Conservation (phyloP, 1,139 yeast genomes). For the Geotrichum australiense region DNA sequence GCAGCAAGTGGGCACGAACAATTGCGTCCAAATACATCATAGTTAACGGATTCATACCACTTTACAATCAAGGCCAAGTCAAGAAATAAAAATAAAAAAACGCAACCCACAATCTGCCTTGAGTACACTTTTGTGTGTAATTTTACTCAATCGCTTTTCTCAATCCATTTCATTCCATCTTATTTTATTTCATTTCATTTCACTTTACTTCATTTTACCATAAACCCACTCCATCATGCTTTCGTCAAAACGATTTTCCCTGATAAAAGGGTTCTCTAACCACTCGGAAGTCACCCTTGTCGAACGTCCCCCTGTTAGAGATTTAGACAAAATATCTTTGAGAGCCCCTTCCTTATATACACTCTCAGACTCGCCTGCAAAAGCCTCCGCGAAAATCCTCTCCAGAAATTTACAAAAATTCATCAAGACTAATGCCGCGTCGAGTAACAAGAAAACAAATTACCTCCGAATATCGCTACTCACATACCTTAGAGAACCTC, state of each 20-base stretch:
- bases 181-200: no score
- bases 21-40: no score
- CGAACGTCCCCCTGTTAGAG: neutral
- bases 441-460: conserved; percentile 47
- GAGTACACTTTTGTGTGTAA: neutral
- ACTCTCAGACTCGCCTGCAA: conserved; percentile 1
- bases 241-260: conserved; percentile 1
- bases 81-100: no score
- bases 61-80: no score
- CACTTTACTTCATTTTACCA: neutral
- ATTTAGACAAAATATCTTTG: no score
- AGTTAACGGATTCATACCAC: no score
- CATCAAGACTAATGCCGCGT: neutral
- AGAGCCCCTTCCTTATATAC: conserved; percentile 5
- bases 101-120: no score
- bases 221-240: neutral
- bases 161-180: no score
- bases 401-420: conserved; percentile 1
- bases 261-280: conserved; percentile 2
- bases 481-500: conserved; percentile 47
- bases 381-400: neutral
- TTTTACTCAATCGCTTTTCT: neutral
- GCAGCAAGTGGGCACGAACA: no score
- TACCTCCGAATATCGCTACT: conserved; percentile 58
- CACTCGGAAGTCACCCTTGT: conserved; percentile 1